Evolutionary conservation across 2,329 filamentous ascomycete genomes (phyloP).

Genomic region (Fusarium sororula): DNA sequence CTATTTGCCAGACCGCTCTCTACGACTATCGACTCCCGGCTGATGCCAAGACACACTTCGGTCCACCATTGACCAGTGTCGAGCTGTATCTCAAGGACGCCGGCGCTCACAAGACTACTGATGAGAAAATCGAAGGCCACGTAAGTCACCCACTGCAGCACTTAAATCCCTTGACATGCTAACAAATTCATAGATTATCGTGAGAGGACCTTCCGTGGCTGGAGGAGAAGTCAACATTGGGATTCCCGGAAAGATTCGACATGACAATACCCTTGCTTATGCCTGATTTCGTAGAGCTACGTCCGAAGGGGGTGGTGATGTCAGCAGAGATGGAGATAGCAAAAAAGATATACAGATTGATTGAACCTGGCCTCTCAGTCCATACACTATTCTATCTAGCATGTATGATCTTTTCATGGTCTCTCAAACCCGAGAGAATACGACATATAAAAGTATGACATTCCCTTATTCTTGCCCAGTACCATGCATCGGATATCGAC

Average conservation of each 20-base stretch:
- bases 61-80: conserved; percentile 79
- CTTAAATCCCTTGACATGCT: not conserved
- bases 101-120: conserved; percentile 67
- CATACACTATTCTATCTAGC: not conserved
- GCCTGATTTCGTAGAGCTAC: conserved; percentile 42
- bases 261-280: conserved; percentile 78
- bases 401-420: not conserved
- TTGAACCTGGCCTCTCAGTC: not conserved
- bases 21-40: conserved; percentile 80
- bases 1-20: conserved; percentile 85
- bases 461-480: not conserved
- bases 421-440: too few relatives aligned
- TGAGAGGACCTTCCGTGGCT: conserved; percentile 77
- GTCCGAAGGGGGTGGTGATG: not conserved
- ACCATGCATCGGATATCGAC: not conserved
- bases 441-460: not conserved
- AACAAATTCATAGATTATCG: conserved; percentile 65
- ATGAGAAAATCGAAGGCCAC: conserved; percentile 69
- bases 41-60: conserved; percentile 71
- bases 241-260: conserved; percentile 69
- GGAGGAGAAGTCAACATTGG: conserved; percentile 72
- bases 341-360: not conserved
- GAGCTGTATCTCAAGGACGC: conserved; percentile 79
- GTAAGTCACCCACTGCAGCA: conserved; percentile 54
- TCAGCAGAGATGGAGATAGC: not conserved